Evolutionary conservation across 176 grass and related monocot species (phyloP), one percentile per base, ranked within the genome.

Genomic region (Bolboschoenus planiculmis): DNA sequence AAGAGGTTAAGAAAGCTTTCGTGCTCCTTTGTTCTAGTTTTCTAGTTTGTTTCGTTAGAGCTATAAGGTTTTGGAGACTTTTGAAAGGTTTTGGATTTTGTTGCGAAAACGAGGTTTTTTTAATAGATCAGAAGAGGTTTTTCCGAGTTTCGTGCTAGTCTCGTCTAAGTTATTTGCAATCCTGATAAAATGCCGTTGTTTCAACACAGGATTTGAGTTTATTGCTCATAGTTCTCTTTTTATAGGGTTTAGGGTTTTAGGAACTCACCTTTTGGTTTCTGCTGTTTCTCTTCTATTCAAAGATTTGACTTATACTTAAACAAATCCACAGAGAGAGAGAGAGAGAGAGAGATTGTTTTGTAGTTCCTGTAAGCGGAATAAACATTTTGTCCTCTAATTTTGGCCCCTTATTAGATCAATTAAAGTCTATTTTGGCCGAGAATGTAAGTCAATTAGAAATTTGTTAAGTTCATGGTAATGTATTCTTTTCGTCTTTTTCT

Each of bases 181-280:
- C 5, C 8, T 70, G 64, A 10, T 39, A 54, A 58, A 77, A 74
- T 84, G 51, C 37, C 1, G 67, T 31, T 5, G 21, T 33, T 74
- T 54, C 61, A 58, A 26, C 56, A 70, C 18, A 10, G 42, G 55
- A 83, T 2, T 36, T 68, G 0, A 24, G 14, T 15, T 51, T 70
- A 33, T 33, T 83, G 44, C 56, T 79, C 26, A 16, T 54, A 20
- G 46, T 79, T 56, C 16, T 79, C 21, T 33, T 27, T n/a, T 56
- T 79, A 11, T 79, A 79, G 75, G 75, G 75, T 56, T 79, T 79
- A 79, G 75, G 57, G 43, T 64, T 83, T 83, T 68, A 50, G 57
- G 2, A 39, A 14, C 21, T 47, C 24, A 3, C 0, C 9, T 54
- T 83, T 20, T 3, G 6, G 13, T 83, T 27, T 46, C 40, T 84